Evolutionary conservation across 805 yeast species (phyloP).

Genomic region (Kodamaea jinghongensis): DNA sequence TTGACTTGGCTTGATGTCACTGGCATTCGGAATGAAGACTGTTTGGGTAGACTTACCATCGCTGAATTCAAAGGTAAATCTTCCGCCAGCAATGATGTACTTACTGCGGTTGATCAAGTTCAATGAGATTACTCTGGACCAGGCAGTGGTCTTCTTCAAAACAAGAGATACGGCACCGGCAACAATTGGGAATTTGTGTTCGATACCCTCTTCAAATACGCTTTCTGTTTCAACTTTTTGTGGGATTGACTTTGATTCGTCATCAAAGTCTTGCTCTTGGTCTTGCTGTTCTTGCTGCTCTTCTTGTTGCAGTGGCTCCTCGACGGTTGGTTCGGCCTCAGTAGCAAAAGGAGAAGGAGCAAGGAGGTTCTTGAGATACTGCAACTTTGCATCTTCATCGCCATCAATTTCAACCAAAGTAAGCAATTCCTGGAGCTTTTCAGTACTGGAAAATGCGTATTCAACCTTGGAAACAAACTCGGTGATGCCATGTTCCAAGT

Average conservation of each 20-base stretch:
- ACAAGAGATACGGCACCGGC: slow-evolving; percentile 3
- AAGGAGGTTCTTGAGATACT: slow-evolving; percentile 21
- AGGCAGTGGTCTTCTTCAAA: slow-evolving; percentile 8
- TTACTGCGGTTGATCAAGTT: slow-evolving; percentile 23
- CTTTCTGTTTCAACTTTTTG: not conserved
- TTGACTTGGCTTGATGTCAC: slow-evolving; percentile 22
- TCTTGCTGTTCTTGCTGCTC: not conserved
- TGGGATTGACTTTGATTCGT: not conserved
- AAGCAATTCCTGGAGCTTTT: slow-evolving; percentile 23
- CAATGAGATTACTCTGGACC: slow-evolving; percentile 22
- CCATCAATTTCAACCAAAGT: slow-evolving; percentile 12
- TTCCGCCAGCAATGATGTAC: slow-evolving; percentile 25
- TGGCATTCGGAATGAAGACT: slow-evolving; percentile 24
- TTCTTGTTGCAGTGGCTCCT: not conserved
- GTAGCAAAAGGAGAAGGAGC: slow-evolving; percentile 7
- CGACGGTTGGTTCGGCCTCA: not conserved
- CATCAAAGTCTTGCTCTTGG: not conserved
- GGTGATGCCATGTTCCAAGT: slow-evolving; percentile 13
- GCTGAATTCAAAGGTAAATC: slow-evolving; percentile 27
- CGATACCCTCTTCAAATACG: slow-evolving; percentile 4
- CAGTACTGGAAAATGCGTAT: slow-evolving; percentile 18
- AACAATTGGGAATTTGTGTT: not conserved
- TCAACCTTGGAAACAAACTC: slow-evolving; percentile 19
- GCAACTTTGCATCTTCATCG: slow-evolving; percentile 22
- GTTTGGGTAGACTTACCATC: slow-evolving; percentile 14